phyloP scores from a whole-genome alignment of 2,329 filamentous ascomycete genomes.

The Calonectria leucothoes region DNA sequence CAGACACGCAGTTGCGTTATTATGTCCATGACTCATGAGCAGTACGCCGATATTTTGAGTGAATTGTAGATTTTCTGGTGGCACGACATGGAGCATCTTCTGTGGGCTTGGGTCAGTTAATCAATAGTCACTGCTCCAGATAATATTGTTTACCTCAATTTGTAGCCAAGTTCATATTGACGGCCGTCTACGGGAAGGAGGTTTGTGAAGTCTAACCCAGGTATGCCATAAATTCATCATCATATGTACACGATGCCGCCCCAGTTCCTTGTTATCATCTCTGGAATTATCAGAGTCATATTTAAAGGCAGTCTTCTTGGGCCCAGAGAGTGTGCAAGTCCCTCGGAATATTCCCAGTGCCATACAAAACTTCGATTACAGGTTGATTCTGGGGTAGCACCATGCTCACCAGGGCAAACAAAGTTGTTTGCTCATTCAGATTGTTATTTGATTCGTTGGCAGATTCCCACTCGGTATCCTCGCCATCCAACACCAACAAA shows the following conservation, averaged over 20 bases:
- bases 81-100: not conserved
- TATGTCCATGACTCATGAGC: too few relatives aligned
- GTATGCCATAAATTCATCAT: too few relatives aligned
- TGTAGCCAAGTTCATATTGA: not conserved
- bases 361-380: not conserved
- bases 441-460: not conserved
- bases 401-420: not conserved
- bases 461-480: not conserved
- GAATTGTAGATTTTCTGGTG: not conserved
- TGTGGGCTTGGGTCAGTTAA: not conserved
- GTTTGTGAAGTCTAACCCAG: too few relatives aligned
- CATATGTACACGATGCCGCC: too few relatives aligned
- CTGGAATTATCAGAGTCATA: too few relatives aligned
- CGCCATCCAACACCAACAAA: not conserved
- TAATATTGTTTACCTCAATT: not conserved
- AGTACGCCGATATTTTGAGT: too few relatives aligned
- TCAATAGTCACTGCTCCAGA: not conserved
- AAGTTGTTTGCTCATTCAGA: not conserved
- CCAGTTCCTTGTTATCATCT: too few relatives aligned
- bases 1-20: too few relatives aligned
- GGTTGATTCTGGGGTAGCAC: not conserved
- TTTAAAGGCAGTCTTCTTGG: not conserved
- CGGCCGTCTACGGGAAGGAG: not conserved
- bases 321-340: not conserved
- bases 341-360: not conserved